Base-by-base conservation (phyloP, 2,329 filamentous ascomycete species). In the Endothia cerciana region DNA sequence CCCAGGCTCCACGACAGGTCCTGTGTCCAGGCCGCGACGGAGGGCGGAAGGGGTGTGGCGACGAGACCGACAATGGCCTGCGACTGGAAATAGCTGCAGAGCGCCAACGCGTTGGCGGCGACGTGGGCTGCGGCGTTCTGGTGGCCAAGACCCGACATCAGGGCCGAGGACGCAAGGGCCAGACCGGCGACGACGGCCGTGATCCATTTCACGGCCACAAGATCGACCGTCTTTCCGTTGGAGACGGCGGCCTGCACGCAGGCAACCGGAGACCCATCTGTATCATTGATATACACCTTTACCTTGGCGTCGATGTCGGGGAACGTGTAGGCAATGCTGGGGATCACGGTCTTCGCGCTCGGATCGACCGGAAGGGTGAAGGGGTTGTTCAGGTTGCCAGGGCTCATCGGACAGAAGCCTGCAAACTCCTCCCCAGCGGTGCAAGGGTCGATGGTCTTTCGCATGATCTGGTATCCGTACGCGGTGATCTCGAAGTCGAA, bases 1-100 rank as follows among this genome's bases (percentile, higher is more conserved):
- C 92, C 92, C 91, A 96, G 93, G 73, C 88, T 92, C 92, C 92
- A 96, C 76, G 93, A 89, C 82, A 96, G 95, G 77, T 95, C 93
- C 79, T 95, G 92, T 0, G 92, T 95, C 92, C 92, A 96, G 0
- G 92, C 86, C 72, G 90, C 85, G 62, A 94, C 92, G 66, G 94
- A 91, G 0, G 92, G 92, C 3, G 92, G 92, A 60, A 94, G 83
- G 43, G 84, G 82, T 19, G 95, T 89, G 40, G 89, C 84, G 53
- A 88, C 90, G 81, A 95, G 88, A 66, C 92, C 92, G 71, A 94
- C 84, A 77, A 95, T 91, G 38, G 92, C 92, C 76, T 94, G 92
- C 10, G 91, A 89, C 77, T 96, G 92, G 84, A 96, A 94, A 80
- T 93, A 95, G 66, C 90, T 87, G 73, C 95, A 94, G 30, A 96